Evolutionary conservation across 768 basidiomycete species (phyloP), one percentile per base, ranked within the genome.

Genomic region (Inosperma sp.): DNA sequence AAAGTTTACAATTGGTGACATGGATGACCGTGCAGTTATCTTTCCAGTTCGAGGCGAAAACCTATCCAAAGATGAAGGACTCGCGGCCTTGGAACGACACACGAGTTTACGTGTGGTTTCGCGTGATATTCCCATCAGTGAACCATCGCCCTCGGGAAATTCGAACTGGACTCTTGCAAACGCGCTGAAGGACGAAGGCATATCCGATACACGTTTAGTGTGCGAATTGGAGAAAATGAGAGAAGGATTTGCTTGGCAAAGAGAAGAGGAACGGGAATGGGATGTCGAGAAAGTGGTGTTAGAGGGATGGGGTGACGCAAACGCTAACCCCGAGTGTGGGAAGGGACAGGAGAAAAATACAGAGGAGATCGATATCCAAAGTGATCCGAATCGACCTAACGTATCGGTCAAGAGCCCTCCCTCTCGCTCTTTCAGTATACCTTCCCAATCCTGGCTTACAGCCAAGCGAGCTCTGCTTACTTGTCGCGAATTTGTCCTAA

Each of bases 141-240:
- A 55, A 14, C 48, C 29, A 4, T 39, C 30, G 7, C 36, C 40
- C 16, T 23, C 41, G 3, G 52, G 60, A 7, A 42, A 50, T 13
- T 52, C 57, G 26, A 51, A 56, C 25, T 72, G 68, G 71, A 75
- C 70, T 3, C 67, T 79, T 36, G 72, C 74, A 1, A 72, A 70
- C 53, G 80, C 77, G 29, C 72, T 80, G 59, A 75, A 71, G 27
- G 74, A 79, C 46, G 72, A 78, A 30, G 73, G 64, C 14, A 67
- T 80, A 49, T 69, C 76, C 3, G 77, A 81, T 57, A 77, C 74
- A 47, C 68, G 68, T 23, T 65, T 81, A 4, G 67, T 81, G 4
- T 63, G 70, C 34, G 69, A 67, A 41, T 66, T 81, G 8, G 78
- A 81, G 58, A 61, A 62, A 22, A 72, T 79, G 55, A 48, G 60